Conservation (phyloP, 2,329 filamentous ascomycete species). For the Didymella segeticola region DNA sequence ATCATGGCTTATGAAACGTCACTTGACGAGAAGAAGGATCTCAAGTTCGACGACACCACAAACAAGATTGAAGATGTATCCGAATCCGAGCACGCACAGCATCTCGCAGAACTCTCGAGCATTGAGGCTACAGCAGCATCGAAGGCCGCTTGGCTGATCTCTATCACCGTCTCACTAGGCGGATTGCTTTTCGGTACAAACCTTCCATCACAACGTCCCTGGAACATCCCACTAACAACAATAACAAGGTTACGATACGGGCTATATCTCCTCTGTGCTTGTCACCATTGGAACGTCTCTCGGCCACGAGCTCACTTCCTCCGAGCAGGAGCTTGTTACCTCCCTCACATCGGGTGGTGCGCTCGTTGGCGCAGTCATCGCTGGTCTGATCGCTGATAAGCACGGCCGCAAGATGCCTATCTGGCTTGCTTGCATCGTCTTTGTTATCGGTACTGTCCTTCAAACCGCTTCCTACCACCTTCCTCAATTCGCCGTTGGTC, state of each 20-base stretch:
- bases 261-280: constrained; percentile 49
- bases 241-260: constrained; percentile 45
- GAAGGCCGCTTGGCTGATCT: constrained; percentile 39
- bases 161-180: constrained; percentile 37
- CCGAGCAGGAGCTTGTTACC: constrained; percentile 50
- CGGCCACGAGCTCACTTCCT: constrained; percentile 37
- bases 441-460: constrained; percentile 38
- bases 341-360: constrained; percentile 48
- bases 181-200: constrained; percentile 37
- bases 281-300: constrained; percentile 47
- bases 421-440: constrained; percentile 36
- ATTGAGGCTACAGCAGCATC: constrained; percentile 38
- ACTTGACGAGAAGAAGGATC: constrained; percentile 21
- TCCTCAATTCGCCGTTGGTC: constrained; percentile 37
- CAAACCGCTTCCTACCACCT: constrained; percentile 37
- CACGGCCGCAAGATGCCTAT: constrained; percentile 44
- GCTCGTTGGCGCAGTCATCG: constrained; percentile 47
- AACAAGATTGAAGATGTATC: constrained; percentile 34
- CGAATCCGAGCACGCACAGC: constrained; percentile 23
- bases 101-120: constrained; percentile 31
- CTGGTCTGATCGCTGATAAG: constrained; percentile 46
- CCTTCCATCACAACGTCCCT: background rate
- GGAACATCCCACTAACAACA: background rate
- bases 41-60: constrained; percentile 23
- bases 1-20: constrained; percentile 11